phyloP scores from a whole-genome alignment of 768 basidiomycete species.

The Arthromyces matolae region DNA sequence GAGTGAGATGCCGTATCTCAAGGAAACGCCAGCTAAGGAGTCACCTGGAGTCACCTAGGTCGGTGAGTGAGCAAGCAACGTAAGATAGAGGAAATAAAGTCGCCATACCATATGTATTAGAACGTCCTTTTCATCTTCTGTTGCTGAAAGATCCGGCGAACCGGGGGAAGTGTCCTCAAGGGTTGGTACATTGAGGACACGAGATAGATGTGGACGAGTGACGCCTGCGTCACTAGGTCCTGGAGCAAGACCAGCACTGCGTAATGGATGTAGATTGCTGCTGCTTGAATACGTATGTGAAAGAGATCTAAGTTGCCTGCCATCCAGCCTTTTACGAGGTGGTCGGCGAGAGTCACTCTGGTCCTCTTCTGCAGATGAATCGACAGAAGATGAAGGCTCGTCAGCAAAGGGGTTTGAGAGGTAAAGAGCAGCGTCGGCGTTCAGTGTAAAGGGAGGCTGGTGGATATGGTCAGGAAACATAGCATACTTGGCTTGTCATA shows the following conservation, averaged over 20 bases:
- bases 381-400: neutral
- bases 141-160: conserved; percentile 9
- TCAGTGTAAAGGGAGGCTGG: conserved; percentile 11
- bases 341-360: too few relatives aligned
- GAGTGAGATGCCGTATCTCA: conserved; percentile 85
- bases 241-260: conserved; percentile 21
- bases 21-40: conserved; percentile 80
- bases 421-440: conserved; percentile 8
- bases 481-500: neutral
- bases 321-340: too few relatives aligned
- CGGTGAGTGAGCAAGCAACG: conserved; percentile 1
- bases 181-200: conserved; percentile 20
- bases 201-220: conserved; percentile 25
- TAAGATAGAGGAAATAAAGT: conserved; percentile 1
- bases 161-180: conserved; percentile 27
- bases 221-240: conserved; percentile 25
- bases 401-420: conserved; percentile 14
- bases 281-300: conserved; percentile 18
- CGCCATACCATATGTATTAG: conserved; percentile 54
- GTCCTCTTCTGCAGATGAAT: conserved; percentile 2
- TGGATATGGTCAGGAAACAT: conserved; percentile 14
- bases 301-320: conserved; percentile 20
- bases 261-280: conserved; percentile 22
- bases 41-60: conserved; percentile 67
- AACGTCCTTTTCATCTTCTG: conserved; percentile 46